Base-by-base conservation (phyloP, 2,329 filamentous ascomycete species). In the Diaporthe sp. region DNA sequence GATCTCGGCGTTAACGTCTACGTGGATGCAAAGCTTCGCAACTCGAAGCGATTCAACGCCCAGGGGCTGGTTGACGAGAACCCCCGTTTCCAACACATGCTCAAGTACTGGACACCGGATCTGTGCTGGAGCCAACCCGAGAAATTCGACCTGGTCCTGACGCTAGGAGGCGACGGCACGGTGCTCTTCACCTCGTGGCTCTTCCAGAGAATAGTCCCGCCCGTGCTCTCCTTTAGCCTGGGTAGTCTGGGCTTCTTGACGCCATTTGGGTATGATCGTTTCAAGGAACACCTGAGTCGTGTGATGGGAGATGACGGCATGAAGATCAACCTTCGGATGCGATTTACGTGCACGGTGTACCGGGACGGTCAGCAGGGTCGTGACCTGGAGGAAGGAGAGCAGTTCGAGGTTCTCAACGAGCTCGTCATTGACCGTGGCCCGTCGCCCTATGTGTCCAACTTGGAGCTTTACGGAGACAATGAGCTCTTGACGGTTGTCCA, bases 391-490 rank as follows among this genome's bases (percentile, higher is more conserved):
- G 96, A 98, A 84, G 95, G 94, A 59, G 96, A 98, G 86, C 96
- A 98, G 81, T 98, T 98, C 78, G 97, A 99, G 86, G 96, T 99
- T 28, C 92, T 99, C 78, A 99, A 99, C 85, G 97, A 99, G 86
- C 92, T 99, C 70, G 96, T 99, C 84, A 98, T 99, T 80, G 97
- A 99, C 86, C 94, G 97, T 76, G 97, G 97, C 78, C 97, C 97
- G 81, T 98, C 95, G 22, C 96, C 96, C 28, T 99, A 98, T 82
- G 96, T 99, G 75, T 98, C 96, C 58, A 98, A 98, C 85, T 89
- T 99, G 53, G 97, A 99, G 86, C 89, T 99, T 15, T 98, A 98
- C 83, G 97, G 96, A 77, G 97, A 99, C 82, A 94, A 98, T 81
- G 95, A 98, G 84, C 92, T 98, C 58, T 89, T 99, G 79, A 99